Evolutionary conservation across 2,329 filamentous ascomycete genomes (phyloP), one percentile per base, ranked within the genome.

Genomic region (Chaetothyriales sp.): DNA sequence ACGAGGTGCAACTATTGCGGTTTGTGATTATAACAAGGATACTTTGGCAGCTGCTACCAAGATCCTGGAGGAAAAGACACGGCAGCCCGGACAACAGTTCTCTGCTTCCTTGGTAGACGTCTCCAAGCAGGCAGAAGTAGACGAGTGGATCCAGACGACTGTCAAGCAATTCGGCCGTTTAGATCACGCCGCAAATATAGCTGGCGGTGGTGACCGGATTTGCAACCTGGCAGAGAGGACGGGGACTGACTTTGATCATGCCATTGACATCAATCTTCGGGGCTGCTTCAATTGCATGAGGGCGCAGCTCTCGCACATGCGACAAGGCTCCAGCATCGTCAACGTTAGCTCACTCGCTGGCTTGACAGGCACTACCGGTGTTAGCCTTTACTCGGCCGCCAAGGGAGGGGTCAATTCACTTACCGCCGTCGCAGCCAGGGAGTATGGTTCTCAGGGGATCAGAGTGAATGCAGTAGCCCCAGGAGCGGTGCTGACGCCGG

Each of bases 371-470:
- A 57, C 64, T 7, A 61, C 64, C 0, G 63, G 66, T 15, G 68
- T 68, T 58, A 65, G 65, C 1, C 68, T 70, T 2, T 72, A 73
- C 53, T 67, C 63, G 3, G 61, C 64, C 2, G 63, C 66, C 8
- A 73, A 73, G 54, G 70, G 68, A 53, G 70, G 63, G 1, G 54
- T 73, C 3, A 60, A 72, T 5, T 70, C 68, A 1, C 61, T 73
- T 48, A 71, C 70, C 10, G 70, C 70, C 43, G 57, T 60, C 43
- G 66, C 64, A 2, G 62, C 66, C 2, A 63, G 59, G 26, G 65
- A 68, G 51, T 61, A 59, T 10, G 66, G 62, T 0, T 52, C 56
- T 10, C 54, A 57, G 9, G 62, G 61, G 4, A 67, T 69, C 43
- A 57, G 67, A 22, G 63, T 69, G 9, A 69, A 69, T 46, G 60